phyloP scores from a whole-genome alignment of 1,284 basidiomycete species.

The Irpex sp. region DNA sequence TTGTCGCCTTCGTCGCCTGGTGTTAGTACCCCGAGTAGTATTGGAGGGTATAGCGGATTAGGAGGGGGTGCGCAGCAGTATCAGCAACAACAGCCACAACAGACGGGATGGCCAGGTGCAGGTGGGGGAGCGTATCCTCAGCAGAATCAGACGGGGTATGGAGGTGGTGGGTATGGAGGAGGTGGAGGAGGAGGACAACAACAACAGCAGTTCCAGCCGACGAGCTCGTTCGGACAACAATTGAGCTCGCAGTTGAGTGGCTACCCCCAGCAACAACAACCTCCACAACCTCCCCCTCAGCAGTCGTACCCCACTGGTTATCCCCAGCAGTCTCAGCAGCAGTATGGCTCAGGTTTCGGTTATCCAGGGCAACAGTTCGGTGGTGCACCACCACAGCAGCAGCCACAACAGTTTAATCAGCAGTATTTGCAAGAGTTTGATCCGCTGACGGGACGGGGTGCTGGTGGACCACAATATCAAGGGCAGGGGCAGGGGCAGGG shows the following conservation, averaged over 20 bases:
- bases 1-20: conserved; percentile 16
- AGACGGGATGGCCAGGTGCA: conserved; percentile 16
- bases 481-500: conserved; percentile 5
- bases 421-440: conserved; percentile 31
- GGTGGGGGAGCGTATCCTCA: not conserved
- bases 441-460: conserved; percentile 18
- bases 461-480: too few species aligned
- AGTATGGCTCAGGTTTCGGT: conserved; percentile 12
- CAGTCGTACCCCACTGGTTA: conserved; percentile 17
- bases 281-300: conserved; percentile 17
- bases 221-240: conserved; percentile 31
- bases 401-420: conserved; percentile 15
- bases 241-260: conserved; percentile 23
- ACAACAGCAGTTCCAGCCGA: conserved; percentile 22
- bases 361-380: not conserved
- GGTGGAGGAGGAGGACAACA: not conserved
- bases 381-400: conserved; percentile 12
- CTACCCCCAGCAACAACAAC: conserved; percentile 11
- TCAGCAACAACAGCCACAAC: conserved; percentile 17
- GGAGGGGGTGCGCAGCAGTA: conserved; percentile 11
- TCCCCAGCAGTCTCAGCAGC: conserved; percentile 19
- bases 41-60: conserved; percentile 12
- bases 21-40: conserved; percentile 6
- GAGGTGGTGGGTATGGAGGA: not conserved
- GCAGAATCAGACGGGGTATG: not conserved